A percentile compares a stretch with the other conserved stretches of the same genome.
phyloP scores from a whole-genome alignment of 495 filamentous ascomycete species.

The Neurospora sp. region DNA sequence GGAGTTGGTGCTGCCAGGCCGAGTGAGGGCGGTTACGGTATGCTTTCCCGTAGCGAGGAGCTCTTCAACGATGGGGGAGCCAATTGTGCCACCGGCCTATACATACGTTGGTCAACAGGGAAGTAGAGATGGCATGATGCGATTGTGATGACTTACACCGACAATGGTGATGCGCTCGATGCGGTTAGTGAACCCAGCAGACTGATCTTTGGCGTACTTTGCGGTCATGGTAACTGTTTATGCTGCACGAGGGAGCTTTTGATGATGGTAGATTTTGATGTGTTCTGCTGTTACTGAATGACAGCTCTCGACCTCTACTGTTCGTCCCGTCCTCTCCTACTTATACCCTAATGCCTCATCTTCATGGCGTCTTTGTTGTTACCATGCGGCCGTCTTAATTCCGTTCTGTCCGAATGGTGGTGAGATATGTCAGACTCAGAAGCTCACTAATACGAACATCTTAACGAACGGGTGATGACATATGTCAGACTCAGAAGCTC shows the following conservation, averaged over 20 bases:
- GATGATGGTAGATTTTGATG: neutral
- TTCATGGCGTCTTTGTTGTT: neutral
- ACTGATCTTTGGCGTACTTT: constrained; percentile 5
- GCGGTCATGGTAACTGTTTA: neutral
- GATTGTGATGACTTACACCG: constrained; percentile 25
- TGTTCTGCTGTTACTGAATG: neutral
- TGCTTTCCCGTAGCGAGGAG: constrained; percentile 43
- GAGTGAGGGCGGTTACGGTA: constrained; percentile 45
- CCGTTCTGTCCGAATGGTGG: neutral
- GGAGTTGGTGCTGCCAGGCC: constrained; percentile 27
- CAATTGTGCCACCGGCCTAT: constrained; percentile 49
- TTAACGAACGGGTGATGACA: neutral
- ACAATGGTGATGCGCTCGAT: constrained; percentile 38
- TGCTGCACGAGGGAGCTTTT: neutral
- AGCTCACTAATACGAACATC: neutral
- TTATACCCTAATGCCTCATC: neutral
- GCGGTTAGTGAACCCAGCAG: constrained; percentile 22
- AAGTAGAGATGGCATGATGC: neutral
- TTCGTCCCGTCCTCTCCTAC: neutral
- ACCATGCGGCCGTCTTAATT: neutral
- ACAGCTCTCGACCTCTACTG: neutral
- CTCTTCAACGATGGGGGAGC: constrained; percentile 40
- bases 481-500: neutral
- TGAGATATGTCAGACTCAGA: neutral
- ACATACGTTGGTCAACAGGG: neutral